Percentiles rank a stretch among this genome's conserved stretches.
Evolutionary conservation across 306 rosid genomes (phyloP).

Genomic region (Pachyrhizus erosus): DNA sequence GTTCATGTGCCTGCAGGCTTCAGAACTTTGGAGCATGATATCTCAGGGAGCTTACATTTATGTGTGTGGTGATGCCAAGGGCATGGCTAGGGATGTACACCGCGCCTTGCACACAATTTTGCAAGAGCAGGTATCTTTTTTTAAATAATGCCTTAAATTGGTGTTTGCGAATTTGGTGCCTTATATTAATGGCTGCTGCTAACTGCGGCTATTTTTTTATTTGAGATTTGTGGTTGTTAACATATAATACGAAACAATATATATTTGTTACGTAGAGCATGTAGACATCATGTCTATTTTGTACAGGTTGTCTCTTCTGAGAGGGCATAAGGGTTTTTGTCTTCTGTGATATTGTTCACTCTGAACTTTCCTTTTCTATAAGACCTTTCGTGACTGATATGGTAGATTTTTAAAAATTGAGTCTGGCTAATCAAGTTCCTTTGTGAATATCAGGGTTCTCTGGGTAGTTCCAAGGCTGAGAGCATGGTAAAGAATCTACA

Average conservation of each 20-base stretch:
- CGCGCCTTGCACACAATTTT: slow-evolving; percentile 85
- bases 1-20: slow-evolving; percentile 67
- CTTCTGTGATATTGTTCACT: background rate
- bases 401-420: background rate
- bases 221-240: slow-evolving; percentile 9
- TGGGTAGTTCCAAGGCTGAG: slow-evolving; percentile 89
- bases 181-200: slow-evolving; percentile 20
- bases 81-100: slow-evolving; percentile 99
- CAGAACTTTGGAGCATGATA: slow-evolving; percentile 82
- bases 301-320: background rate
- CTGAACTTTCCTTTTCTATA: background rate
- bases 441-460: slow-evolving; percentile 75
- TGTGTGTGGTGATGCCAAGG: slow-evolving; percentile 99
- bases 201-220: background rate
- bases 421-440: slow-evolving; percentile 32
- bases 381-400: background rate
- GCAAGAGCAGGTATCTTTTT: slow-evolving; percentile 75
- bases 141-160: background rate
- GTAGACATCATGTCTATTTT: background rate
- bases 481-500: slow-evolving; percentile 91
- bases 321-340: background rate
- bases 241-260: background rate
- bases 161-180: slow-evolving; percentile 28
- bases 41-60: slow-evolving; percentile 89
- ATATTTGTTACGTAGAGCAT: background rate